These are phyloP conservation scores for Colletotrichum zoysiae DNA, from an alignment of 2,329 filamentous ascomycete species.

Conservation along the genomic window DNA sequence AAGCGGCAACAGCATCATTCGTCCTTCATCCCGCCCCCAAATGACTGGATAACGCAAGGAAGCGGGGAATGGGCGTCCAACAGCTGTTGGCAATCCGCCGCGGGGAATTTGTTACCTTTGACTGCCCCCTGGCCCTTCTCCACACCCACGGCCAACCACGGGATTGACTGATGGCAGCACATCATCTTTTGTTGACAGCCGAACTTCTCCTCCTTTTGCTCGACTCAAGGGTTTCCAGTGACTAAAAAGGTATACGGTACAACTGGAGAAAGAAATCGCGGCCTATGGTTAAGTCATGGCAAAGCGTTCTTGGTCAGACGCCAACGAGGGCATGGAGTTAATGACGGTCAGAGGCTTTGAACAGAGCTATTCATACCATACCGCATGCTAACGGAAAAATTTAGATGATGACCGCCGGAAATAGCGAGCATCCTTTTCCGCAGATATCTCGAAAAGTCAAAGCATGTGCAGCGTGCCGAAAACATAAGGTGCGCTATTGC, in stretches of 20 bases:
- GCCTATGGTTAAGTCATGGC: constrained; percentile 23
- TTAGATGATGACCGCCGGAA: constrained; percentile 36
- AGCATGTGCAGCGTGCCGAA: constrained; percentile 56
- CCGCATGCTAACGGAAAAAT: neutral
- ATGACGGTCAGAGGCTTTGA: constrained; percentile 12
- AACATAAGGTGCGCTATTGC: constrained; percentile 52
- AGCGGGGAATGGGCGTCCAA: constrained; percentile 16
- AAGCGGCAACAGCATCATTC: constrained; percentile 23
- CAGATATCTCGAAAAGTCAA: constrained; percentile 57
- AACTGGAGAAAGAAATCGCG: neutral
- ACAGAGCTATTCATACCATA: neutral
- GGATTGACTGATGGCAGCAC: constrained; percentile 11
- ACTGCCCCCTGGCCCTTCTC: constrained; percentile 20
- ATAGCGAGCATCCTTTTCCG: constrained; percentile 44
- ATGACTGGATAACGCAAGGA: constrained; percentile 22
- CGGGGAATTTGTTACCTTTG: neutral
- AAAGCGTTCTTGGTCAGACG: constrained; percentile 42
- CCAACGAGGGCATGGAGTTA: constrained; percentile 36
- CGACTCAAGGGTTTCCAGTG: neutral
- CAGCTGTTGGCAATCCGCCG: constrained; percentile 18
- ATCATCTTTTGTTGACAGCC: constrained; percentile 8
- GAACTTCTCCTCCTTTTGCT: constrained; percentile 34
- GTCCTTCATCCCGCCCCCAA: constrained; percentile 10
- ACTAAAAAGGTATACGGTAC: neutral
- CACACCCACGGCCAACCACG: constrained; percentile 31